Base-by-base conservation (phyloP, 2,329 filamentous ascomycete species). In the Microsporum ferrugineum region DNA sequence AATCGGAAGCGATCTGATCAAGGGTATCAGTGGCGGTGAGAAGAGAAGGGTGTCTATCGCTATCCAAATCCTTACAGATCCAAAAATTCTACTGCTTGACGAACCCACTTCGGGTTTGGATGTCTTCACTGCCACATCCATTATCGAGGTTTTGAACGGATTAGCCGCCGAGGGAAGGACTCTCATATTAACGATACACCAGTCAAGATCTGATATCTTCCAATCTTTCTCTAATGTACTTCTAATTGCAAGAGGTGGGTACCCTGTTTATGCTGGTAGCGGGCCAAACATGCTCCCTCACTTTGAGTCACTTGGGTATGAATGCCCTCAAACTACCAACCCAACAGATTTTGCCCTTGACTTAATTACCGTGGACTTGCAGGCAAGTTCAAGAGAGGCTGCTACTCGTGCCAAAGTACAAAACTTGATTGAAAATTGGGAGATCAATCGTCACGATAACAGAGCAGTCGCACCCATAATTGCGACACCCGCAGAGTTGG, bases 1-100 rank as follows among this genome's bases (percentile, higher is more conserved):
- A 0, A 81, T 91, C 6, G 88, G 88, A 1, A 86, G 82, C 61
- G 86, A 88, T 6, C 72, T 88, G 2, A 79, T 88, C 65, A 91
- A 91, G 70, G 88, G 88, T 0, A 90, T 91, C 34, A 89, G 86
- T 6, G 88, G 88, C 1, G 88, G 88, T 17, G 88, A 91, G 72
- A 91, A 90, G 72, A 80, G 88, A 1, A 81, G 88, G 60, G 87
- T 91, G 4, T 87, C 86, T 2, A 90, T 91, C 63, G 88, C 87
- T 0, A 84, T 90, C 0, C 88, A 91, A 66, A 85, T 91, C 5
- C 77, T 91, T 8, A 91, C 87, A 0, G 86, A 90, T 62, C 88
- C 88, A 0, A 82, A 84, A 1, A 81, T 91, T 1, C 73, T 91
- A 0, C 76, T 91, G 0, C 79, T 91, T 0, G 88, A 91, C 63